phyloP scores from a whole-genome alignment of 345 rosid species.

The Euphorbia pulcherrima region DNA sequence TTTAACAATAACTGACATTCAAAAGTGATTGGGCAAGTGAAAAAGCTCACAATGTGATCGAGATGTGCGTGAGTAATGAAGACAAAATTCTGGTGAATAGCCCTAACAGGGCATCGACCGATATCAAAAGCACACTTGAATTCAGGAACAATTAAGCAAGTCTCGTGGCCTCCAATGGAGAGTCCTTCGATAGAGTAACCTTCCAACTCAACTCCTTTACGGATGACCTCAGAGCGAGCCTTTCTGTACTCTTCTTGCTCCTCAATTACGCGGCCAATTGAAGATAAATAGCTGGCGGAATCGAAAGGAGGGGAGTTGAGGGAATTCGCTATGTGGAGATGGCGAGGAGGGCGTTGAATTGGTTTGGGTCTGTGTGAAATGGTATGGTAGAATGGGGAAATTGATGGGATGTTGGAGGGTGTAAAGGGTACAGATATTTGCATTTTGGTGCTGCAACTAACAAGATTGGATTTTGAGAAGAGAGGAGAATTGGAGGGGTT shows the following conservation, averaged over 20 bases:
- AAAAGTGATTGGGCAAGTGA: neutral
- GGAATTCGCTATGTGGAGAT: slow-evolving; percentile 20
- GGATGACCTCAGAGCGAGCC: slow-evolving; percentile 74
- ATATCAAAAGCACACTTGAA: slow-evolving; percentile 91
- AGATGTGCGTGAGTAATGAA: slow-evolving; percentile 94
- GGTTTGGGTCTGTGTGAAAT: neutral
- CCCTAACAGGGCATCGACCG: slow-evolving; percentile 81
- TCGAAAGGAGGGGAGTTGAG: slow-evolving; percentile 18
- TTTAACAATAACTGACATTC: neutral
- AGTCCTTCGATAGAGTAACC: slow-evolving; percentile 75
- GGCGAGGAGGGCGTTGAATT: slow-evolving; percentile 22
- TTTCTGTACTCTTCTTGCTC: slow-evolving; percentile 86
- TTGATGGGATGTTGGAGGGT: slow-evolving; percentile 34
- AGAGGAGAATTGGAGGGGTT: slow-evolving; percentile 11
- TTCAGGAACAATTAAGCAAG: slow-evolving; percentile 81
- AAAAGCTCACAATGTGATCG: slow-evolving; percentile 64
- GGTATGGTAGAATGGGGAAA: slow-evolving; percentile 37
- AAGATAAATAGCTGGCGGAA: slow-evolving; percentile 45
- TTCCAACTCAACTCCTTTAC: slow-evolving; percentile 69
- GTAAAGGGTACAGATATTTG: slow-evolving; percentile 34
- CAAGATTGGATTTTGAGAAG: neutral
- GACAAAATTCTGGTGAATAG: slow-evolving; percentile 87
- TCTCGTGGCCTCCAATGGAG: slow-evolving; percentile 85
- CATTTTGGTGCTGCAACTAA: slow-evolving; percentile 33
- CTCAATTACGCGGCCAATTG: slow-evolving; percentile 68